Evolutionary conservation across 1,284 basidiomycete genomes (phyloP), one percentile per base, ranked within the genome.

Genomic region (Apiotrichum montevideense): DNA sequence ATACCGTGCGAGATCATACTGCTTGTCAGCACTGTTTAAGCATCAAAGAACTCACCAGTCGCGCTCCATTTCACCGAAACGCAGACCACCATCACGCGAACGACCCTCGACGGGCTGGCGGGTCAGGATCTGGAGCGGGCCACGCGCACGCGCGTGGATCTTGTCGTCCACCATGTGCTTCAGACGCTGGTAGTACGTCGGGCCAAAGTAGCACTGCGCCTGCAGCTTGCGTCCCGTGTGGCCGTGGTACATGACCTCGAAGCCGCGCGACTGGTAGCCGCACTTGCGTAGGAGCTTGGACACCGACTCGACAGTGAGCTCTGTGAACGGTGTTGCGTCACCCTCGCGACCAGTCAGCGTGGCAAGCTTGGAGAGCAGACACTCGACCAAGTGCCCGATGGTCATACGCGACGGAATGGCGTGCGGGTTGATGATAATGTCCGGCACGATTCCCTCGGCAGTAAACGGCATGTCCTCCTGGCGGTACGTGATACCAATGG

Each of bases 81-180:
- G 92, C 65, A 99, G 79, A 76, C 96, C 96, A 82, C 96, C 96
- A 72, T 98, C 96, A 77, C 96, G 85, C 83, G 87, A 91, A 78
- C 96, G 85, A 85, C 96, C 96, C 75, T 98, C 96, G n/a, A 98
- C 96, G 5, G 95, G 96, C 75, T 99, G 96, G 51, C 96, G 82
- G 21, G 95, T 98, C 68, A 99, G 78, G 69, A 98, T 98, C 77
- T 98, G 96, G 8, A 98, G 90, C 4, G 96, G 96, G 14, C 96
- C 96, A 74, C 96, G 80, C 13, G 96, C 96, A 65, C 95, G 86
- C 33, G 94, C 95, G 79, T 99, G 95, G 62, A 98, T 99, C 81
- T 99, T 99, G 79, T 99, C 95, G 75, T 97, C 94, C 52, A 99
- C 95, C 95, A 99, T 99, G 79, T 99, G 95, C 80, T 99, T 99